Percentiles rank a stretch among this genome's conserved stretches.
phyloP scores from a whole-genome alignment of 495 filamentous ascomycete genomes.

The Oleoguttula mirabilis region DNA sequence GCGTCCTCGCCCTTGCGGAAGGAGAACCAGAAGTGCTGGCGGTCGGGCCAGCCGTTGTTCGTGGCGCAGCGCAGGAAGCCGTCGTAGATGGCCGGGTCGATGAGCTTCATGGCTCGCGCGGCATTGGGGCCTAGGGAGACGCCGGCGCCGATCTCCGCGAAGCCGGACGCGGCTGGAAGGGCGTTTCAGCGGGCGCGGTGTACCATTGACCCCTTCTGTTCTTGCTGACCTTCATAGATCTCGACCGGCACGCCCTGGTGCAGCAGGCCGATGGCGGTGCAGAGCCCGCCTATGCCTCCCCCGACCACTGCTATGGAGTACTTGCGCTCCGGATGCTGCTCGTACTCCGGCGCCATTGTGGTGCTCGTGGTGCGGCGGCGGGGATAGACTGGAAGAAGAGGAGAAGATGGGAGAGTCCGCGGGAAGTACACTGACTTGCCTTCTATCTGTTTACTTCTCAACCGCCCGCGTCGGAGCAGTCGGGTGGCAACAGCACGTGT shows the following conservation, averaged over 20 bases:
- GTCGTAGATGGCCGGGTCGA: constrained; percentile 37
- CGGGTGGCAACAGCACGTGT: too few species aligned
- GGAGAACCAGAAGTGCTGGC: constrained; percentile 21
- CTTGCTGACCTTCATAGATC: constrained; percentile 19
- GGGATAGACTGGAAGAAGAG: neutral
- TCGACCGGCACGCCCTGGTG: constrained; percentile 17
- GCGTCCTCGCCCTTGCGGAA: constrained; percentile 23
- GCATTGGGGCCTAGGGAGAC: constrained; percentile 50
- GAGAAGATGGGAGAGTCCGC: too few species aligned
- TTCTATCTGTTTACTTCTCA: too few species aligned
- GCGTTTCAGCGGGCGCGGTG: neutral
- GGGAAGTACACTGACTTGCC: too few species aligned
- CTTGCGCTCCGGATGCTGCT: constrained; percentile 7
- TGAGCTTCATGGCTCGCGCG: constrained; percentile 41
- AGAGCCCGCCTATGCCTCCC: constrained; percentile 21
- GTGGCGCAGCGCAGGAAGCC: constrained; percentile 32
- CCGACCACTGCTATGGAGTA: constrained; percentile 20
- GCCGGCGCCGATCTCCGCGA: constrained; percentile 47
- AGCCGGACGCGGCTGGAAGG: constrained; percentile 16
- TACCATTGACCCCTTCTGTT: neutral
- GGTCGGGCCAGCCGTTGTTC: constrained; percentile 18
- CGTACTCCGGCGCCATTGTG: constrained; percentile 13
- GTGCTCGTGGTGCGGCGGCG: neutral
- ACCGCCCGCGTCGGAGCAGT: too few species aligned
- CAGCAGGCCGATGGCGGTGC: constrained; percentile 19